Evolutionary conservation across 1,284 basidiomycete species (phyloP).

Genomic region (Ceratobasidium sp.): DNA sequence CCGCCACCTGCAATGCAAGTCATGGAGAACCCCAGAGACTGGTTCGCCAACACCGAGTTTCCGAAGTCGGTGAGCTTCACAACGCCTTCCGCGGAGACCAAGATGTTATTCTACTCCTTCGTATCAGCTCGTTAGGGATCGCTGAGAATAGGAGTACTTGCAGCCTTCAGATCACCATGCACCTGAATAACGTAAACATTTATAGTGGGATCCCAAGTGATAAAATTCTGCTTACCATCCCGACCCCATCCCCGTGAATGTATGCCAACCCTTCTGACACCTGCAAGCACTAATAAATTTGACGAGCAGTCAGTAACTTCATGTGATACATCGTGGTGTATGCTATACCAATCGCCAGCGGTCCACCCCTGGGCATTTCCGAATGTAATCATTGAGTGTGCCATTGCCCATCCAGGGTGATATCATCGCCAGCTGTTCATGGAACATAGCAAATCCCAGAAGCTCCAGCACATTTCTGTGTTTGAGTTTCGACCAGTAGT

Average conservation of each 20-base stretch:
- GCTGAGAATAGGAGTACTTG: neutral
- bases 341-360: slow-evolving; percentile 1
- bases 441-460: slow-evolving; percentile 24
- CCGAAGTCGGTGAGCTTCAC: slow-evolving; percentile 21
- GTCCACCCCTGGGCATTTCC: neutral
- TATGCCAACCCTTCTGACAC: neutral
- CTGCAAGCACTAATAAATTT: neutral
- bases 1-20: slow-evolving; percentile 4
- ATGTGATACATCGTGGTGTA: neutral
- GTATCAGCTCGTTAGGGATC: neutral
- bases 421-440: slow-evolving; percentile 24
- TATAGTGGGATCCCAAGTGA: neutral
- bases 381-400: slow-evolving; percentile 2
- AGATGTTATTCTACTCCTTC: neutral
- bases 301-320: no score
- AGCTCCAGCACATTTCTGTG: slow-evolving; percentile 34
- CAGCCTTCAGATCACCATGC: slow-evolving; percentile 2
- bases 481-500: slow-evolving; percentile 27
- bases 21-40: neutral
- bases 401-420: slow-evolving; percentile 25
- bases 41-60: neutral
- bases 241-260: neutral
- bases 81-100: neutral
- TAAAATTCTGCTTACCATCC: neutral
- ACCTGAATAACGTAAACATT: neutral